These are phyloP conservation scores for Nicotiana paniculata DNA, from an alignment of 257 asterid species.

Conservation along the genomic window DNA sequence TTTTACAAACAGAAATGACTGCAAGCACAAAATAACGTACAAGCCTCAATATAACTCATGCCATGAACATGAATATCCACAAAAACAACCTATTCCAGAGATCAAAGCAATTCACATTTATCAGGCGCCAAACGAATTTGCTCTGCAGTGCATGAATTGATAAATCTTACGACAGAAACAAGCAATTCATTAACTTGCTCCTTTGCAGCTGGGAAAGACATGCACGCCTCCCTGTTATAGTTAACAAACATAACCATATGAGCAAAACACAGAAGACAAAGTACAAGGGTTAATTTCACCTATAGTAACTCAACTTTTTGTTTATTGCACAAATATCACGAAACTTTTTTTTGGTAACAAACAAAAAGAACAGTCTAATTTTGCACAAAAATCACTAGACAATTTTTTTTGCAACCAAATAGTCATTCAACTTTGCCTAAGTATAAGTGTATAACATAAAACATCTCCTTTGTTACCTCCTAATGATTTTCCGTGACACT, in stretches of 20 bases:
- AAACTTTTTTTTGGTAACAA: too few relatives aligned
- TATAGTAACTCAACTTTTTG: too few relatives aligned
- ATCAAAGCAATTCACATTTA: slow-evolving; percentile 43
- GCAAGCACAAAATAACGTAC: slow-evolving; percentile 25
- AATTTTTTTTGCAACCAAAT: too few relatives aligned
- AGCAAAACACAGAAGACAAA: neutral
- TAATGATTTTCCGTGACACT: too few relatives aligned
- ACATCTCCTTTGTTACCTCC: too few relatives aligned
- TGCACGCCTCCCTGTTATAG: slow-evolving; percentile 64
- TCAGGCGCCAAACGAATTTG: slow-evolving; percentile 82
- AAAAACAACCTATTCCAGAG: neutral
- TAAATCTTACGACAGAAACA: slow-evolving; percentile 53
- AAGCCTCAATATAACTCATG: slow-evolving; percentile 17
- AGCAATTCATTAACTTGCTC: slow-evolving; percentile 55
- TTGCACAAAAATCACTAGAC: too few relatives aligned
- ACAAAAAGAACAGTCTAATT: too few relatives aligned
- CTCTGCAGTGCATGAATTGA: slow-evolving; percentile 55
- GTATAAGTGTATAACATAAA: too few relatives aligned
- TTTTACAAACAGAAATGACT: slow-evolving; percentile 79
- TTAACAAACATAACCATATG: slow-evolving; percentile 6
- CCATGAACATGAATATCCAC: neutral
- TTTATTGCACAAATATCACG: too few relatives aligned
- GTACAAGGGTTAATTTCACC: neutral
- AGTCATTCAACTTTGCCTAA: too few relatives aligned
- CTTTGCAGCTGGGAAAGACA: slow-evolving; percentile 40